Evolutionary conservation across 2,329 filamentous ascomycete species (phyloP).

Genomic region (Trichoderma oligosporum): DNA sequence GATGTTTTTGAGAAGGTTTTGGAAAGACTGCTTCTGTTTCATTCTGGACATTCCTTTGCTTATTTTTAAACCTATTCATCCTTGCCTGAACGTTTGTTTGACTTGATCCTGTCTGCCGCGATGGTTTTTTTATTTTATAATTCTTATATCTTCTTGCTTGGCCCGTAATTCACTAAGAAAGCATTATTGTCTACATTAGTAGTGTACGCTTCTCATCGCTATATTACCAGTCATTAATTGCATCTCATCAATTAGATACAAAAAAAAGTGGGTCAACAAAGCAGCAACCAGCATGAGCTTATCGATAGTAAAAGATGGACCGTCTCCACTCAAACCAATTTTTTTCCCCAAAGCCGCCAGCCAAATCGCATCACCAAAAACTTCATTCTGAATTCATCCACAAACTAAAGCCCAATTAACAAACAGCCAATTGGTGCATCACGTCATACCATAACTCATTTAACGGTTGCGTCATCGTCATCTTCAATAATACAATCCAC

Average conservation of each 20-base stretch:
- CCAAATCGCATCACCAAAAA: conserved; percentile 17
- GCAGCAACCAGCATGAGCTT: neutral
- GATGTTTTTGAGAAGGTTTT: neutral
- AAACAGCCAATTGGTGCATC: conserved; percentile 1
- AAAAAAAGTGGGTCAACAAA: neutral
- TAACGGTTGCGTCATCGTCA: too few relatives aligned
- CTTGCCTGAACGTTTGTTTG: neutral
- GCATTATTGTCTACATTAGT: too few relatives aligned
- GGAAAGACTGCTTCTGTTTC: neutral
- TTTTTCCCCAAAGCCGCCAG: conserved; percentile 12
- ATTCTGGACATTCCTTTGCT: conserved; percentile 17
- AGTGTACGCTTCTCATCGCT: too few relatives aligned
- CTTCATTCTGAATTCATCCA: conserved; percentile 13
- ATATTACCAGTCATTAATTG: too few relatives aligned
- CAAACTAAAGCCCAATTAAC: neutral
- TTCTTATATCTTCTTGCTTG: neutral
- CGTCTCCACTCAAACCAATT: conserved; percentile 12
- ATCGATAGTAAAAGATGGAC: conserved; percentile 1
- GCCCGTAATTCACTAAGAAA: too few relatives aligned
- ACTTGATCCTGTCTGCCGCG: neutral
- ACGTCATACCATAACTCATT: neutral
- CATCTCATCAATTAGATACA: too few relatives aligned
- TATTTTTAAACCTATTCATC: neutral
- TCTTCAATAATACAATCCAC: too few relatives aligned
- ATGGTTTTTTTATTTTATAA: neutral